Evolutionary conservation across 495 filamentous ascomycete genomes (phyloP), one percentile per base, ranked within the genome.

Genomic region (Aspergillus bridgeri): DNA sequence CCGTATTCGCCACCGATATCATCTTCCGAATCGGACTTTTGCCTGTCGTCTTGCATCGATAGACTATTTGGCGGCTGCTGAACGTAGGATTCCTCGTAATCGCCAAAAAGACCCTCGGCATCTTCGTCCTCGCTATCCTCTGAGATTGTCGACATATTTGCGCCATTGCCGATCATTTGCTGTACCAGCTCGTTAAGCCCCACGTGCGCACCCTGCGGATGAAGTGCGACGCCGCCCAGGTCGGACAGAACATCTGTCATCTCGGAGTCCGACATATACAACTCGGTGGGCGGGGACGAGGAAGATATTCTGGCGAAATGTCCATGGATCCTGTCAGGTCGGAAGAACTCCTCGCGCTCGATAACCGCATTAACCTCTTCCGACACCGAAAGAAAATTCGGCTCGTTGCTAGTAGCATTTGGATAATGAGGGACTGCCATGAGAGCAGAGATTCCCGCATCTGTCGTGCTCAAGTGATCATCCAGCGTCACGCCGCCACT

Each of bases 11-110:
- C 62, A 19, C 65, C 60, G 20, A 29, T 17, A n/a, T 62, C 64
- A 27, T 72, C 65, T 20, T 69, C 72, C 6, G 67, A 63, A 52
- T 79, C 76, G 29, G 77, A 79, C 29, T 63, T 68, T 22, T 68
- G 59, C 27, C 70, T 63, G 23, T 79, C 60, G 42, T 73, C 67
- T 4, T 57, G 48, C 0, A 47, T 44, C 0, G 61, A 53, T 2
- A 61, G 51, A 0, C 64, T 59, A 6, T 65, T 64, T 0, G 61
- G 22, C 5, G 50, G 47, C 7, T 62, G 24, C 13, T 62, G 61
- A 23, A 65, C 58, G 4, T 25, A 44, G 6, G 66, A 54, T 13
- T 13, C 33, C 17, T 73, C 69, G 51, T 68, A 73, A 42, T 74
- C 66, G 64, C 63, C 67, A 5, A 65, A 56, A 53, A 67, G 57